phyloP scores from a whole-genome alignment of 176 grass and related monocot genomes.

The Juncus inflexus region DNA sequence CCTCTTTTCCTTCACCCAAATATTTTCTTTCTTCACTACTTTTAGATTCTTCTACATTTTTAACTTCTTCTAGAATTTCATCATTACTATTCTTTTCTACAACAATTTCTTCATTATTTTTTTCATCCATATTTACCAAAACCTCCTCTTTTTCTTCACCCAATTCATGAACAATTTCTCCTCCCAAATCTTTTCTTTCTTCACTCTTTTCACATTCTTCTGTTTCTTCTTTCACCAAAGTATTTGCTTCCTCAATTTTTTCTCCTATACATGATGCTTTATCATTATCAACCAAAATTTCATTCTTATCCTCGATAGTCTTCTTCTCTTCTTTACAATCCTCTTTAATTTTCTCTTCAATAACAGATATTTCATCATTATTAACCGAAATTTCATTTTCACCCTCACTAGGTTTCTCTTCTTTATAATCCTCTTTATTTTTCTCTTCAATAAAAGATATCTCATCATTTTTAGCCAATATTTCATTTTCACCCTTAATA shows the following conservation, averaged over 20 bases:
- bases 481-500: slow-evolving; percentile 5
- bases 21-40: too few species aligned
- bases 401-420: too few species aligned
- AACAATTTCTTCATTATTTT: neutral
- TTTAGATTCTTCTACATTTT: too few species aligned
- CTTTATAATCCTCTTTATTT: too few species aligned
- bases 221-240: neutral
- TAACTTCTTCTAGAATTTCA: too few species aligned
- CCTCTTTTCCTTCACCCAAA: neutral
- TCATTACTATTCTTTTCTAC: neutral
- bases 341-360: too few species aligned
- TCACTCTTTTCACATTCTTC: neutral
- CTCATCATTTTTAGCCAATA: neutral
- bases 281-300: neutral
- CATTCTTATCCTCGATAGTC: neutral
- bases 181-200: slow-evolving; percentile 13
- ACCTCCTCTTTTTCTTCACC: neutral
- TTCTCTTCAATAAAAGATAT: too few species aligned
- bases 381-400: neutral
- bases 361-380: too few species aligned
- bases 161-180: neutral
- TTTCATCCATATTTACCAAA: slow-evolving; percentile 11
- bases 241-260: too few species aligned
- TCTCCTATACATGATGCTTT: neutral
- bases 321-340: too few species aligned